Evolutionary conservation across 129 eudicot genomes (phyloP).

Genomic region (Pseudognaphalium luteoalbum): DNA sequence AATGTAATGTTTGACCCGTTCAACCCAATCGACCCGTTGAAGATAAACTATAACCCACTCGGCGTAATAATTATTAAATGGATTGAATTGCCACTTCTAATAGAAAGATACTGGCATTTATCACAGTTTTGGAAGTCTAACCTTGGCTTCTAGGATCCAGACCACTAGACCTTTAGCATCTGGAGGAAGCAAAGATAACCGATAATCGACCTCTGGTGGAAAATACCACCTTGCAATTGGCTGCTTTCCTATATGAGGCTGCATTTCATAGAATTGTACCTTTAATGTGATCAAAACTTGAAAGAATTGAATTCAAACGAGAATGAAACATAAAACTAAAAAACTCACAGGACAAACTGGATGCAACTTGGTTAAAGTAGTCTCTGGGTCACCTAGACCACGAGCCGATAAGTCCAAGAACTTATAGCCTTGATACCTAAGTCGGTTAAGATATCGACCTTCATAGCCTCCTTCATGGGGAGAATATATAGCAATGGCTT

Average conservation of each 20-base stretch:
- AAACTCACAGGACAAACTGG: constrained; percentile 93
- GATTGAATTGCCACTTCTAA: background rate
- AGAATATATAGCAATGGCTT: constrained; percentile 79
- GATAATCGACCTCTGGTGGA: constrained; percentile 98
- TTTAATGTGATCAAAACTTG: background rate
- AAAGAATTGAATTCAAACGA: background rate
- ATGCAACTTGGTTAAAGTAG: constrained; percentile 86
- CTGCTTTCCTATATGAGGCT: constrained; percentile 96
- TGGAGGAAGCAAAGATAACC: constrained; percentile 83
- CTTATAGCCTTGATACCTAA: constrained; percentile 74
- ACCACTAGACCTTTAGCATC: constrained; percentile 84
- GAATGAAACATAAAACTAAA: background rate
- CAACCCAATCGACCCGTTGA: background rate
- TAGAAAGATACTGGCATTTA: background rate
- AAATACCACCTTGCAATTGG: constrained; percentile 94
- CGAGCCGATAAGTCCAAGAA: constrained; percentile 85
- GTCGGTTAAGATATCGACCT: constrained; percentile 78
- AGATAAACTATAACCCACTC: background rate
- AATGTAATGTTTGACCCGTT: background rate
- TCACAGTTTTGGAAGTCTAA: constrained; percentile 19
- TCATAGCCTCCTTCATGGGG: constrained; percentile 98
- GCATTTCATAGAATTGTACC: constrained; percentile 18
- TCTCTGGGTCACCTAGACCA: constrained; percentile 91
- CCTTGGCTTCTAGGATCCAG: constrained; percentile 90
- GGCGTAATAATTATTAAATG: background rate